Evolutionary conservation across 805 yeast species (phyloP).

Genomic region (Teunomyces pallodes): DNA sequence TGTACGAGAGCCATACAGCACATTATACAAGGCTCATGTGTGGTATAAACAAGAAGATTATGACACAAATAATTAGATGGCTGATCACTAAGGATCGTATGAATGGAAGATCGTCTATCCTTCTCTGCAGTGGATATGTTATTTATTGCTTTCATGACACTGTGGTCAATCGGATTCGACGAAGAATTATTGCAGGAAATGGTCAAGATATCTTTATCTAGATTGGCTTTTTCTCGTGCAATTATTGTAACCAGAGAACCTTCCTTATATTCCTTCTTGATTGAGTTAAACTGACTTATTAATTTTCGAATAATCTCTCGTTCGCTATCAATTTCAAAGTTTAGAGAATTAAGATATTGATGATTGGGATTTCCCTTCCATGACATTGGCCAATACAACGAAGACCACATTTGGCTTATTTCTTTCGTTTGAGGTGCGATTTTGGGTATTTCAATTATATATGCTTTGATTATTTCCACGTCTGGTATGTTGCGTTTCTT

Average conservation of each 20-base stretch:
- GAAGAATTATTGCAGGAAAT: constrained; percentile 36
- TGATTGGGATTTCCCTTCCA: constrained; percentile 93
- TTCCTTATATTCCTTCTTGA: constrained; percentile 7
- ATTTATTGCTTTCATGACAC: constrained; percentile 70
- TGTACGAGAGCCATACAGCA: constrained; percentile 95
- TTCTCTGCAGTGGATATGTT: constrained; percentile 58
- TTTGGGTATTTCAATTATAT: constrained; percentile 1
- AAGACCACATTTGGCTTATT: constrained; percentile 63
- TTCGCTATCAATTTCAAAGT: constrained; percentile 47
- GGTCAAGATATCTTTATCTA: constrained; percentile 31
- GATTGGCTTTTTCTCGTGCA: constrained; percentile 52
- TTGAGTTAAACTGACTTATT: constrained; percentile 5
- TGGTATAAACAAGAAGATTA: constrained; percentile 73
- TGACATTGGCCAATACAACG: constrained; percentile 75
- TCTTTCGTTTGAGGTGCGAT: constrained; percentile 67
- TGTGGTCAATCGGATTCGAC: constrained; percentile 61
- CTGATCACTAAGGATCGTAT: background rate
- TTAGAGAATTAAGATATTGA: constrained; percentile 59
- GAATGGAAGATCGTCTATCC: constrained; percentile 24
- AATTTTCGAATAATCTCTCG: constrained; percentile 20
- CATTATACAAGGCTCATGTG: constrained; percentile 97
- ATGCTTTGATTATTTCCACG: background rate
- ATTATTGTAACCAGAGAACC: constrained; percentile 52
- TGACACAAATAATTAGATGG: constrained; percentile 64
- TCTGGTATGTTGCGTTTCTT: background rate